Conservation (phyloP, 73 alveolate genomes). For the Stentor roeselii region DNA sequence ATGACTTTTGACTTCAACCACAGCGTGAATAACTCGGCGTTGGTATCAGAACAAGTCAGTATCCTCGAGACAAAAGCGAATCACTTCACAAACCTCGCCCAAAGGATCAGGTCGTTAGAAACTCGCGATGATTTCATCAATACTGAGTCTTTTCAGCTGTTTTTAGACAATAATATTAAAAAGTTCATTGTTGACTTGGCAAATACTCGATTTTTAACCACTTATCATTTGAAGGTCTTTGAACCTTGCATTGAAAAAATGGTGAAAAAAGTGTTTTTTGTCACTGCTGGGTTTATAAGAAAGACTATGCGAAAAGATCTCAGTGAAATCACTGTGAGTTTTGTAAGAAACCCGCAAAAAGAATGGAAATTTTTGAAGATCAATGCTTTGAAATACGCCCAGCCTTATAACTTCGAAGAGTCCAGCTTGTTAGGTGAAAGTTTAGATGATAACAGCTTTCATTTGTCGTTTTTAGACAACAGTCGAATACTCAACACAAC, state of each 20-base stretch:
- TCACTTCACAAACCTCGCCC: background rate
- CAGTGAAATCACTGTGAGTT: background rate
- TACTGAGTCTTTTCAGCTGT: too few relatives aligned
- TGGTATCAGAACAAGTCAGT: background rate
- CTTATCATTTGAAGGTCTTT: background rate
- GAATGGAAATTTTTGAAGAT: background rate
- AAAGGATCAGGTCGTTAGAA: background rate
- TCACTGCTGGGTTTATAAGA: background rate
- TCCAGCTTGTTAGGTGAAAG: background rate
- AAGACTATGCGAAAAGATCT: background rate
- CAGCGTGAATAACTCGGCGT: background rate
- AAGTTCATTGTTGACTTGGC: background rate
- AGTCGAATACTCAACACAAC: background rate
- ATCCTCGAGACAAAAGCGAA: background rate
- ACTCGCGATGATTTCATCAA: background rate
- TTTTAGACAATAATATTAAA: too few relatives aligned
- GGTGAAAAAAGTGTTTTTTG: background rate
- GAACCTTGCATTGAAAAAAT: background rate
- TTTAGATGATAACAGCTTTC: background rate
- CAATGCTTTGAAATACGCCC: background rate
- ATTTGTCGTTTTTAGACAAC: background rate
- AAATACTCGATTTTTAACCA: background rate
- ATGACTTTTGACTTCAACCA: background rate
- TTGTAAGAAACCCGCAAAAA: too few relatives aligned
- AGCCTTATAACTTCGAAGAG: background rate